These are phyloP conservation scores for Trichoderma aggressivum DNA, from an alignment of 2,329 filamentous ascomycete genomes.

Conservation along the genomic window DNA sequence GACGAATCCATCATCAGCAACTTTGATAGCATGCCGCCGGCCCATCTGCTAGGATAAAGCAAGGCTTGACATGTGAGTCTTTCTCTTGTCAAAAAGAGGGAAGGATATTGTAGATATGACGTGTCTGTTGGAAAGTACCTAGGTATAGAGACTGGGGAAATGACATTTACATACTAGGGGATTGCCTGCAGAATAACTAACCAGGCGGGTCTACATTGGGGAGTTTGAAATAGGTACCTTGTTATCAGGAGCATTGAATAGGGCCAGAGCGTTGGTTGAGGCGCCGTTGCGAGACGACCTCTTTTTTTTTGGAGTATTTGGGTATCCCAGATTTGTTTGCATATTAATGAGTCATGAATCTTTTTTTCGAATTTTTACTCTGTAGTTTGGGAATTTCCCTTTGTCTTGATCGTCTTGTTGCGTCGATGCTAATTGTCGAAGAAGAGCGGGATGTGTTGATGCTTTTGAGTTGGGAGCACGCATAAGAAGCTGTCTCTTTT, in stretches of 20 bases:
- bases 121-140: background rate
- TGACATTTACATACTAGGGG: background rate
- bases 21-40: constrained; percentile 41
- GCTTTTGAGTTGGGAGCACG: no score
- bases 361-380: background rate
- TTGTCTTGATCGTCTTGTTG: background rate
- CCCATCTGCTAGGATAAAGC: background rate
- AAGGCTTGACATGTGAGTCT: background rate
- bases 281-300: background rate
- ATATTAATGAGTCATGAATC: background rate
- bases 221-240: background rate
- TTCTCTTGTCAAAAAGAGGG: background rate
- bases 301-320: background rate
- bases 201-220: background rate
- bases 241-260: background rate
- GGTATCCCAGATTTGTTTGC: background rate
- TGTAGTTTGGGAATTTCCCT: background rate
- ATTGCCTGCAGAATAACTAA: background rate
- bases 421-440: background rate
- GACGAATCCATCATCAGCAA: constrained; percentile 59
- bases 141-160: background rate
- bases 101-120: background rate
- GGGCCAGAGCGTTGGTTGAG: background rate
- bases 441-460: background rate
- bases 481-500: background rate